Base-by-base conservation (phyloP, 164 flowering plant species). In the Umbilicus rupestris region DNA sequence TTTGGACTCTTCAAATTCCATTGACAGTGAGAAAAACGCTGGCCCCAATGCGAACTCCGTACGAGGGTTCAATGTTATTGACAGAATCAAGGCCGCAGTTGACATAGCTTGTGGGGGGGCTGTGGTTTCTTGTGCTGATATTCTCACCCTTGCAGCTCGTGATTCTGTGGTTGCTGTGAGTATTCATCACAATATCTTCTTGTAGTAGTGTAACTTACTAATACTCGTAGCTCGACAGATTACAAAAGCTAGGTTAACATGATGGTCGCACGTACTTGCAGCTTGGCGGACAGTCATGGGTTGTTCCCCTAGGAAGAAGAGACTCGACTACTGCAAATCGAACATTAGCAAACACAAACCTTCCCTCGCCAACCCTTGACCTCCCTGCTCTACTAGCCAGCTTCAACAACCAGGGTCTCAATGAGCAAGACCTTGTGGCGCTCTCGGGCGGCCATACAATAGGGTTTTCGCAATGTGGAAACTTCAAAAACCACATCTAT, bases 391-490 rank as follows among this genome's bases (percentile, higher is more conserved):
- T 62, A 62, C 39, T 62, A 0, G 5, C 19, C 0, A 14, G 10
- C 10, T 62, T 62, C 41, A 30, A 62, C 5, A 62, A 62, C 39
- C 37, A 62, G 12, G 64, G 64, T 31, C 64, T 62, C 0, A 62
- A 62, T 33, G 64, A 33, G 64, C 20, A 30, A 62, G 67, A 64
- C 50, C 67, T 64, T 1, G 67, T 64, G 3, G 67, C 47, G 17
- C 67, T 64, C 31, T 64, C 67, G 5, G 67, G 67, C 14, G 67
- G 67, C 7, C 67, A 64, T 33, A 44, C 50, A 15, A 44, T 64
- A n/a, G 67, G 67, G 0, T 64, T 39, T 44, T 22, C 67, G 3
- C 41, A 64, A 24, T 64, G 67, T 24, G 5, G 2, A 28, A 39
- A 20, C 17, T 64, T 64, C 52, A 64, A 39, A 41, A 3, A 39